These are phyloP conservation scores for Primulina tabacum DNA, from an alignment of 257 asterid genomes.

Conservation along the genomic window DNA sequence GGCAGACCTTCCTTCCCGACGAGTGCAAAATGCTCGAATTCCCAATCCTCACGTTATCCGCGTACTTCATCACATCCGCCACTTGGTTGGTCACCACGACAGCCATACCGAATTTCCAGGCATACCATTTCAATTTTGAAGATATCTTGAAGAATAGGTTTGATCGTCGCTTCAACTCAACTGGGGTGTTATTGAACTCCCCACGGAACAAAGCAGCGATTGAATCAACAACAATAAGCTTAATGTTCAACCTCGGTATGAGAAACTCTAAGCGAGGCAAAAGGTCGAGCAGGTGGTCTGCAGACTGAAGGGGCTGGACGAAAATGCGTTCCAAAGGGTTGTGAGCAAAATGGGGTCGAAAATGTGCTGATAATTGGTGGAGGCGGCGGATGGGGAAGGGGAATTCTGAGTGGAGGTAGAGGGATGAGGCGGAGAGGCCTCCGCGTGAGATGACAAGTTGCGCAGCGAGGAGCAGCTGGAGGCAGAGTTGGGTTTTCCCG, in stretches of 20 bases:
- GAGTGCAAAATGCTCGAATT: slow-evolving; percentile 46
- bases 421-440: slow-evolving; percentile 76
- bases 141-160: slow-evolving; percentile 68
- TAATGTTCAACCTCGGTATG: slow-evolving; percentile 42
- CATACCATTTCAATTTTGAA: slow-evolving; percentile 56
- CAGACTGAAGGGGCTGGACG: slow-evolving; percentile 61
- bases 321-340: slow-evolving; percentile 49
- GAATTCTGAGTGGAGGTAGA: slow-evolving; percentile 83
- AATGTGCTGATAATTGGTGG: slow-evolving; percentile 48
- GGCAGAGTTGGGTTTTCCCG: slow-evolving; percentile 88
- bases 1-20: slow-evolving; percentile 71
- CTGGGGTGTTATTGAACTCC: slow-evolving; percentile 63
- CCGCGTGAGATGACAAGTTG: slow-evolving; percentile 71
- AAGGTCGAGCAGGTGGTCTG: slow-evolving; percentile 83
- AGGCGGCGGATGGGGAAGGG: slow-evolving; percentile 87
- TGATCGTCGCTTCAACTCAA: slow-evolving; percentile 65
- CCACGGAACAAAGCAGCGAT: slow-evolving; percentile 80
- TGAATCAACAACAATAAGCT: slow-evolving; percentile 75
- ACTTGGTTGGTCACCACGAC: slow-evolving; percentile 86
- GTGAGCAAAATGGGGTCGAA: slow-evolving; percentile 33
- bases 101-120: slow-evolving; percentile 59
- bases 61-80: slow-evolving; percentile 61
- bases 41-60: slow-evolving; percentile 56
- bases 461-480: slow-evolving; percentile 82
- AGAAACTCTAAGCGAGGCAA: slow-evolving; percentile 62